phyloP scores from a whole-genome alignment of 345 rosid species.

The Salix purpurea region DNA sequence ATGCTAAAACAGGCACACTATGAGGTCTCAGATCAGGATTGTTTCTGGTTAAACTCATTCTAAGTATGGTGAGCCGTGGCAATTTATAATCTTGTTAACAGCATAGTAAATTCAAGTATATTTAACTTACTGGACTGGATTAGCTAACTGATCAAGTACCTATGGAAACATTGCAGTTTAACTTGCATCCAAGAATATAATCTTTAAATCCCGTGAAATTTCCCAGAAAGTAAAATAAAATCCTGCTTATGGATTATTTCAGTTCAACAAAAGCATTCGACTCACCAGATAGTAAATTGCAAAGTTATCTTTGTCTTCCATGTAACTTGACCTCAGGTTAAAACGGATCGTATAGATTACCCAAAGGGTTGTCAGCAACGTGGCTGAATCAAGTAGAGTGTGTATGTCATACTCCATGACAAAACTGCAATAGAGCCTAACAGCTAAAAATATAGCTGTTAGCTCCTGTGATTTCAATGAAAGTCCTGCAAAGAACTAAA shows the following conservation, averaged over 20 bases:
- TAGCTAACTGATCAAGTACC: neutral
- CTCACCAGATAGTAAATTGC: slow-evolving; percentile 89
- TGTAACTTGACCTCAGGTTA: slow-evolving; percentile 80
- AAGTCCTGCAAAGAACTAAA: slow-evolving; percentile 53
- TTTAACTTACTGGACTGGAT: neutral
- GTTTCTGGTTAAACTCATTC: neutral
- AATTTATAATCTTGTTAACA: neutral
- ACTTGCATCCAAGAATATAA: neutral
- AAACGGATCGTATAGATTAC: slow-evolving; percentile 95
- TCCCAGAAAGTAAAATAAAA: neutral
- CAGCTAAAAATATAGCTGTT: slow-evolving; percentile 88
- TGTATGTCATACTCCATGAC: slow-evolving; percentile 99
- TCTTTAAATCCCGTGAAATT: neutral
- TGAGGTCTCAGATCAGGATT: neutral
- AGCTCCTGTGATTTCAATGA: slow-evolving; percentile 94
- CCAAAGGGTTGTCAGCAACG: slow-evolving; percentile 89
- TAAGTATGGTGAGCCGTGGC: no score
- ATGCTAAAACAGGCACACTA: neutral
- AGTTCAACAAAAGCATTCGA: neutral
- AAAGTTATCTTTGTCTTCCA: slow-evolving; percentile 95
- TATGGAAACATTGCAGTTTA: neutral
- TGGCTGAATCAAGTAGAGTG: slow-evolving; percentile 85
- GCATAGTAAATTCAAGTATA: neutral
- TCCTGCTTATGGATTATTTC: neutral
- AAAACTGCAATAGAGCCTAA: slow-evolving; percentile 87